Evolutionary conservation across 371 early-diverging fungal species (phyloP), one percentile per base, ranked within the genome.

Genomic region (Lichtheimia ornata): DNA sequence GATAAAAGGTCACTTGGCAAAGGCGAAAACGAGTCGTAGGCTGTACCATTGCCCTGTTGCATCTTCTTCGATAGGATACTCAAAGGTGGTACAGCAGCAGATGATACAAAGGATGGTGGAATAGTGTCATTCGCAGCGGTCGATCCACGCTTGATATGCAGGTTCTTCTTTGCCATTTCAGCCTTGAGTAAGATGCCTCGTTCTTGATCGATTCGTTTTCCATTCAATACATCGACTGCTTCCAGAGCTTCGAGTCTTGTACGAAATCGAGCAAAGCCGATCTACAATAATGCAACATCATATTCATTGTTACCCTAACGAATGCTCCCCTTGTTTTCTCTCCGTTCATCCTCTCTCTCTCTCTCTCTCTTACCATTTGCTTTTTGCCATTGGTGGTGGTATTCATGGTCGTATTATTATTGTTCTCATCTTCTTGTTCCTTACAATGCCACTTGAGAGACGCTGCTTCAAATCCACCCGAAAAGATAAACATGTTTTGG

Each of bases 401-500:
- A 12, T 64, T 70, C 51, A 22, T 45, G 13, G 17, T n/a, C 5
- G 18, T 47, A 5, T n/a, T 14, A 43, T 14, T n/a, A 5, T 22
- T 11, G 17, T 47, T 45, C 45, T 83, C 84, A 14, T 85, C 85
- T 43, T 81, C 78, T 54, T 82, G 82, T 42, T 85, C 87, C 65
- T 81, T 81, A 61, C 81, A 75, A 40, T 92, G 93, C 56, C 84
- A 81, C 77, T 96, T 96, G 51, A 97, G 82, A 0, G 93, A 91
- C 5, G 97, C 96, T 1, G 94, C 96, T 71, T 96, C 96, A 70
- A 96, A 97, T 3, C 97, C 97, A 24, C 90, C 85, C 13, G 89
- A 90, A 68, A 97, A 97, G 13, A 87, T 91, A 80, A 97, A 97
- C 96, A 96, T 94, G 77, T 95, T 96, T 67, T 95, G 94, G 67